Evolutionary conservation across 495 filamentous ascomycete genomes (phyloP).

Genomic region (Aspergillus haitiensis): DNA sequence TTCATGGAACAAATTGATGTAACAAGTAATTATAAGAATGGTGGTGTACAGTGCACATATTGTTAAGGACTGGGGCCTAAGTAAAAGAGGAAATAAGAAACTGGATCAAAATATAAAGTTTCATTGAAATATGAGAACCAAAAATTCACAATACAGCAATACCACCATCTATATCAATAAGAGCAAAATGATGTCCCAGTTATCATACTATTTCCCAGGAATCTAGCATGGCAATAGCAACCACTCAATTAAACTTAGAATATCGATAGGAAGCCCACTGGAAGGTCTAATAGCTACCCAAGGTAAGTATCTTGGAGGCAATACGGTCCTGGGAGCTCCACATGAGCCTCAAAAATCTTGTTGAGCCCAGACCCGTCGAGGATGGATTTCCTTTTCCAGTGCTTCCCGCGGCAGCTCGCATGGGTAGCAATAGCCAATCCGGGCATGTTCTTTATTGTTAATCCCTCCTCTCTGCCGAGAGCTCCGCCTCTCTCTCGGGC

Average conservation of each 20-base stretch:
- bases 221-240: constrained; percentile 3
- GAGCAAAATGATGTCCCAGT: no score
- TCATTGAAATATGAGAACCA: constrained; percentile 3
- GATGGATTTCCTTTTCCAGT: not conserved
- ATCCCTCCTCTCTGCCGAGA: no score
- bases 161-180: constrained; percentile 11
- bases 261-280: constrained; percentile 1
- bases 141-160: constrained; percentile 4
- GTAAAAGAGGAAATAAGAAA: not conserved
- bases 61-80: no score
- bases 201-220: constrained; percentile 4
- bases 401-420: not conserved
- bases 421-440: no score
- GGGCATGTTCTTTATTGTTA: no score
- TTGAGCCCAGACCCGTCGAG: constrained; percentile 14
- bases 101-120: not conserved
- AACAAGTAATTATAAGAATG: not conserved
- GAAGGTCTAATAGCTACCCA: no score
- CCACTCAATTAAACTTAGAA: not conserved
- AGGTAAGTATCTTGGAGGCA: no score
- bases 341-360: constrained; percentile 9
- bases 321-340: constrained; percentile 10
- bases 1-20: not conserved
- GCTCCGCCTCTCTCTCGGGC: no score
- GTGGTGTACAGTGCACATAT: not conserved